Conservation (phyloP, 352 stramenopile genomes). For the Pythium plurisporium region DNA sequence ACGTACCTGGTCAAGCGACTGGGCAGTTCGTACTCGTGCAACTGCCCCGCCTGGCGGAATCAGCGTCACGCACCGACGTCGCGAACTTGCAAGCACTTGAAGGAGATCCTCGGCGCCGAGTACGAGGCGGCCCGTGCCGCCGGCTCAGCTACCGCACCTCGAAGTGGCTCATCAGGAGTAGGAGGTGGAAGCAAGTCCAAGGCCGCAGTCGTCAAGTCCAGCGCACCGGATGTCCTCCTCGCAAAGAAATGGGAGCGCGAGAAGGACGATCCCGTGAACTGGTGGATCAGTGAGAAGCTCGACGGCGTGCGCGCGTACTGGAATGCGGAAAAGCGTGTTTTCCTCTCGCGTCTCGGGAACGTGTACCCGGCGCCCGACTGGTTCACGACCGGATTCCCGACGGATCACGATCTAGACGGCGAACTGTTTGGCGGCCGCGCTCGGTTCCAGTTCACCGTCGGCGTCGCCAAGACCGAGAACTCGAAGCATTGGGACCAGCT, state of each 20-base stretch:
- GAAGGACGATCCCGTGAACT: constrained; percentile 49
- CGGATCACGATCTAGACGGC: constrained; percentile 47
- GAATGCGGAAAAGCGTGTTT: constrained; percentile 44
- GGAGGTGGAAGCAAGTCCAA: not conserved
- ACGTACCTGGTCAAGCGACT: constrained; percentile 52
- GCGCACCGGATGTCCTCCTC: constrained; percentile 44
- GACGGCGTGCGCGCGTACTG: constrained; percentile 68
- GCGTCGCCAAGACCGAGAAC: constrained; percentile 51
- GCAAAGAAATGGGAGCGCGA: constrained; percentile 66
- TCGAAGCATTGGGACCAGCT: constrained; percentile 52
- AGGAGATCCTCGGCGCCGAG: constrained; percentile 40
- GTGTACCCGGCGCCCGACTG: constrained; percentile 55
- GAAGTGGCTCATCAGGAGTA: too few species aligned
- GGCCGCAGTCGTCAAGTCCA: constrained; percentile 25
- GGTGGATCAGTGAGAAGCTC: constrained; percentile 79
- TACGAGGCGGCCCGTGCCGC: constrained; percentile 36
- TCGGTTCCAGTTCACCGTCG: constrained; percentile 63
- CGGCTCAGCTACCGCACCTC: constrained; percentile 21
- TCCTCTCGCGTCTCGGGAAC: constrained; percentile 62
- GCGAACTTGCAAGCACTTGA: constrained; percentile 65
- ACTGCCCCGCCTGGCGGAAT: constrained; percentile 62
- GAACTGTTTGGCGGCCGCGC: constrained; percentile 64
- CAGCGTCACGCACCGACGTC: constrained; percentile 39
- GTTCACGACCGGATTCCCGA: constrained; percentile 53
- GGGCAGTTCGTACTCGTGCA: constrained; percentile 53